Base-by-base conservation (phyloP, 2,329 filamentous ascomycete genomes). In the Didymella pinodella region DNA sequence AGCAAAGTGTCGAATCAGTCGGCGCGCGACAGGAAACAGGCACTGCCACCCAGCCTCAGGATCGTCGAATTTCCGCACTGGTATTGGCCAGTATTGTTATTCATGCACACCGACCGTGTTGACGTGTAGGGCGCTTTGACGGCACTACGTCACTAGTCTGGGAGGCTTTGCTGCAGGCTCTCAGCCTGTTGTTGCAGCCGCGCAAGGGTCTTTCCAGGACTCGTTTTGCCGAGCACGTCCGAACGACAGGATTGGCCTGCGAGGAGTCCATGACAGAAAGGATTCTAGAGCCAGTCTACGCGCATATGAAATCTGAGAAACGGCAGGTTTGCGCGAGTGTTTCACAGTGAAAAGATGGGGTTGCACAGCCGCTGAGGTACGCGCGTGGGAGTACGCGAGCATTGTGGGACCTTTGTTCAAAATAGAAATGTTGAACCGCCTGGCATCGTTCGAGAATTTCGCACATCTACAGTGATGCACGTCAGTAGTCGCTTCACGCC, bases 11-110 rank as follows among this genome's bases (percentile, higher is more conserved):
- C 54, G 62, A 54, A 62, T 54, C 57, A 63, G 51, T 44, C 40
- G 40, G 49, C 54, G 31, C 51, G 38, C 25, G 26, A 44, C 45
- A 54, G 47, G 49, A 64, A 59, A 49, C 59, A 59, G 61, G 60
- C 57, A 60, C 58, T 53, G 49, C 63, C 61, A 55, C 49, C 57
- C 65, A 66, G 64, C 66, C 63, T 67, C 62, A 50, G 38, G 64
- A 68, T 67, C 63, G 56, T 32, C 56, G 31, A 40, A 34, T n/a
- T 20, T 54, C 45, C 18, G 49, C 41, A 18, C 48, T 51, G 62
- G 56, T 58, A 58, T 58, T 58, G 56, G 56, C 44, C 38, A 38
- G 48, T 26, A 50, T 20, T 54, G 57, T 45, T 47, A 40, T 57
- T 40, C 52, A 53, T 45, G 48, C 61, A 65, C 63, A 64, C 57